A percentile compares a stretch with the other conserved stretches of the same genome.
phyloP scores from a whole-genome alignment of 306 rosid genomes.

The Prunus armeniaca region DNA sequence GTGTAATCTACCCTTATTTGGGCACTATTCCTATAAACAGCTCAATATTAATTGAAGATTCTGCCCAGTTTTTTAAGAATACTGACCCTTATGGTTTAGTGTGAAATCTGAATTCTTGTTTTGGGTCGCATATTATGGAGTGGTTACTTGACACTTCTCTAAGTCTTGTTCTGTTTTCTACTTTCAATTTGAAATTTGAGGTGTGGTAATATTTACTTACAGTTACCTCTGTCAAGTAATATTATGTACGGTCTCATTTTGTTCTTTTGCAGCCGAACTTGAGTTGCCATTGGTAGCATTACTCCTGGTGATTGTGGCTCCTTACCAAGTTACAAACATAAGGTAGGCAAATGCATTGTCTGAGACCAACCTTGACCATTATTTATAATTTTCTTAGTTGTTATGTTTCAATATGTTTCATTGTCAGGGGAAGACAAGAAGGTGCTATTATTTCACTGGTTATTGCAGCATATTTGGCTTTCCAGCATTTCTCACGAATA shows the following conservation, averaged over 20 bases:
- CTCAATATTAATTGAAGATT: not conserved
- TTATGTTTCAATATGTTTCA: constrained; percentile 19
- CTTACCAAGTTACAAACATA: constrained; percentile 53
- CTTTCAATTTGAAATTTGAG: constrained; percentile 8
- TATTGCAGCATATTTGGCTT: constrained; percentile 80
- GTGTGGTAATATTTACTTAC: not conserved
- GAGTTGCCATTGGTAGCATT: constrained; percentile 80
- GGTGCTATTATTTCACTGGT: constrained; percentile 63
- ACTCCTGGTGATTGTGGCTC: constrained; percentile 74
- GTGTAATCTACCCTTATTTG: not conserved
- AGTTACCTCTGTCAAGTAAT: not conserved
- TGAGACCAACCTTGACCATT: constrained; percentile 1
- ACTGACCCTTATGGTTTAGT: not conserved
- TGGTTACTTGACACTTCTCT: constrained; percentile 1
- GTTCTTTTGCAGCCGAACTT: constrained; percentile 58
- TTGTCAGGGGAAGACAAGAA: constrained; percentile 72
- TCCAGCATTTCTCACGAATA: constrained; percentile 84
- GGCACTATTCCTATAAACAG: not conserved
- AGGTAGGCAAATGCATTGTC: constrained; percentile 39
- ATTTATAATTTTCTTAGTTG: constrained; percentile 4
- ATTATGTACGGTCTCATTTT: constrained; percentile 11
- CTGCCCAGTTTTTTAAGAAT: not conserved
- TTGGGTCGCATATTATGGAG: not conserved
- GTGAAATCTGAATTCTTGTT: not conserved
- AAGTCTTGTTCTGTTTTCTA: constrained; percentile 18